Evolutionary conservation across 257 asterid genomes (phyloP).

Genomic region (Solanum sejunctum): DNA sequence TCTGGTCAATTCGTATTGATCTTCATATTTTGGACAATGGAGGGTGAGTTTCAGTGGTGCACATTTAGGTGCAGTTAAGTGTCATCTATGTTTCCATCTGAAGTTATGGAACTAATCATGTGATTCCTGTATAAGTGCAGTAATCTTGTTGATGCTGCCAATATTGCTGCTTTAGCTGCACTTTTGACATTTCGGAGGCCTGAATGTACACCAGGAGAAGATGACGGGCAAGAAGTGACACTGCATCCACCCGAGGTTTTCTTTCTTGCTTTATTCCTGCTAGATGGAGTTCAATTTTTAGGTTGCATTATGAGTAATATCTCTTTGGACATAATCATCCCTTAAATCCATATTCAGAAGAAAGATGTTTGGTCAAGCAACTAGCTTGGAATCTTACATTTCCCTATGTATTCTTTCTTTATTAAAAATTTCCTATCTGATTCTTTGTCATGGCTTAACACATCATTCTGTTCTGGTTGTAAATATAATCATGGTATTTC

Average conservation of each 20-base stretch:
- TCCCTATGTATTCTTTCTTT: neutral
- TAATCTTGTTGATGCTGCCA: conserved; percentile 95
- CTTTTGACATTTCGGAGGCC: conserved; percentile 87
- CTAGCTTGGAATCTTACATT: neutral
- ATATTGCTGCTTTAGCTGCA: conserved; percentile 91
- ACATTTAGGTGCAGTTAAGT: neutral
- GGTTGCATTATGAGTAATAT: neutral
- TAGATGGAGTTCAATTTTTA: neutral
- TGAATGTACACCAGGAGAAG: conserved; percentile 82
- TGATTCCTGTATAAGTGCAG: conserved; percentile 19
- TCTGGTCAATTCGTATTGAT: conserved; percentile 90
- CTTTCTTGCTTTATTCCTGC: neutral
- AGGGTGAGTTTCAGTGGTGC: conserved; percentile 44
- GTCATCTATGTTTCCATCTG: neutral
- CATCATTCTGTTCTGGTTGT: neutral
- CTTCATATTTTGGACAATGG: conserved; percentile 88
- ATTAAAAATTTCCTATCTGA: neutral
- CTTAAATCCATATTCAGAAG: neutral
- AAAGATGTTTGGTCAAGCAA: neutral
- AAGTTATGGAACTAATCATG: neutral
- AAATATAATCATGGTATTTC: neutral
- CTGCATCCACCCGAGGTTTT: conserved; percentile 75
- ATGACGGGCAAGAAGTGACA: conserved; percentile 71
- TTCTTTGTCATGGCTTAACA: neutral
- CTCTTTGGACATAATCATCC: neutral